These are phyloP conservation scores for Abrus precatorius DNA, from an alignment of 306 rosid genomes.

Conservation along the genomic window DNA sequence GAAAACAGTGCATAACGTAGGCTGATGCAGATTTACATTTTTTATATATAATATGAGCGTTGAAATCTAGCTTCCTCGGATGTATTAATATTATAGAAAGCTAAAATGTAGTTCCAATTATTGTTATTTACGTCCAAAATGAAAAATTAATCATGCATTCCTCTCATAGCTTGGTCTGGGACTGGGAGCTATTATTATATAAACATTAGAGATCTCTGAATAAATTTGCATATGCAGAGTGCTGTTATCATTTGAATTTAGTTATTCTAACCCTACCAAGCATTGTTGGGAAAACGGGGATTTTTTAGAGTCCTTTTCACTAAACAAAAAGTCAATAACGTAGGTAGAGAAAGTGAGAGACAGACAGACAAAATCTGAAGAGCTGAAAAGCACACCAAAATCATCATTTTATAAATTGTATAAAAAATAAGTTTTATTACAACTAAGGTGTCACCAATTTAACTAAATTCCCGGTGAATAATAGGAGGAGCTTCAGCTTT, in stretches of 20 bases:
- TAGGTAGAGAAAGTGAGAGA: slow-evolving; percentile 51
- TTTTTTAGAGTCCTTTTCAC: slow-evolving; percentile 46
- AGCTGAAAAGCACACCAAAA: not conserved
- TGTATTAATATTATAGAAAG: slow-evolving; percentile 22
- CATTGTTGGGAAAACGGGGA: slow-evolving; percentile 13
- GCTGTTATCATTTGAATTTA: slow-evolving; percentile 28
- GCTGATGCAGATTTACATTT: slow-evolving; percentile 31
- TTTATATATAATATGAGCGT: slow-evolving; percentile 18
- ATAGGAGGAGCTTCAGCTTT: too few species aligned
- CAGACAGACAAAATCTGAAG: slow-evolving; percentile 30
- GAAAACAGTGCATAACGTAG: slow-evolving; percentile 1
- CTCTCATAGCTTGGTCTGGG: not conserved
- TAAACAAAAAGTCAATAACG: slow-evolving; percentile 48
- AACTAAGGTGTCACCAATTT: too few species aligned
- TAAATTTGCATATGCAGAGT: not conserved
- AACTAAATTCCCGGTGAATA: too few species aligned
- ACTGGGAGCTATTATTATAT: not conserved
- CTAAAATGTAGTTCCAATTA: slow-evolving; percentile 25
- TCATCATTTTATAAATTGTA: not conserved
- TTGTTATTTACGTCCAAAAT: slow-evolving; percentile 22
- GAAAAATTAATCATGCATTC: not conserved
- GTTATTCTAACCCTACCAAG: slow-evolving; percentile 1
- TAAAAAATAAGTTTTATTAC: too few species aligned
- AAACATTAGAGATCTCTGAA: slow-evolving; percentile 17
- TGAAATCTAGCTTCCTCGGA: slow-evolving; percentile 18